Base-by-base conservation (phyloP, 345 rosid genomes). In the Eutrema japonicum region DNA sequence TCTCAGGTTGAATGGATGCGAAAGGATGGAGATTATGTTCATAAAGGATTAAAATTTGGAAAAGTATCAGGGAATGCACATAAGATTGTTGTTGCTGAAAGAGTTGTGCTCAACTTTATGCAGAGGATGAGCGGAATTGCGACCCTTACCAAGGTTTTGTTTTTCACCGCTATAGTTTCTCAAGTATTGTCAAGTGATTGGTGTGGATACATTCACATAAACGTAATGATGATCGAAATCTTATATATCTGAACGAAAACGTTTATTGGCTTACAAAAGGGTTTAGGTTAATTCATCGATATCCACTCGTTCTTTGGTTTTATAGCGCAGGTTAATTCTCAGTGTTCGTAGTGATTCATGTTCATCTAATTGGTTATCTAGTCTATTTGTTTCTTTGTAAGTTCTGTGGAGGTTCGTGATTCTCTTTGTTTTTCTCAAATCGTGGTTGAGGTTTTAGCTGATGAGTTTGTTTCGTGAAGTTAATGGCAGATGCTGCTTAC, bases 61-160 rank as follows among this genome's bases (percentile, higher is more conserved):
- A 90, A 86, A 87, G 99, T 89, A 40, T 81, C 87, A 84, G 98
- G 99, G 35, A 82, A 77, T 51, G 97, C 99, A 29, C 96, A 85
- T 77, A 89, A 80, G 76, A 84, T 96, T 64, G 88, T 96, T 76
- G 88, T 88, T 61, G 90, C 98, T 11, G 99, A 96, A 84, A 85
- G 99, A 67, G 89, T 92, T 73, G 97, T 75, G 68, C 85, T 96
- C 57, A 92, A 96, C 74, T 96, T 92, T 79, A 89, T 96, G 93
- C 98, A 96, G 81, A 86, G 95, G 83, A 96, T 92, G 98, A 96
- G 98, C 62, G 99, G 97, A 71, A 90, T 92, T 77, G 99, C 99
- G 3, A 90, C 99, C 22, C 81, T 96, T 67, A 92, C 99, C 51
- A 90, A 88, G 96, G 98, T 92, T 14, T 55, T 12, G 5, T 11